A percentile compares a stretch with the other conserved stretches of the same genome.
Conservation (phyloP, 1,284 basidiomycete genomes). For the Boletellus deceptivus region DNA sequence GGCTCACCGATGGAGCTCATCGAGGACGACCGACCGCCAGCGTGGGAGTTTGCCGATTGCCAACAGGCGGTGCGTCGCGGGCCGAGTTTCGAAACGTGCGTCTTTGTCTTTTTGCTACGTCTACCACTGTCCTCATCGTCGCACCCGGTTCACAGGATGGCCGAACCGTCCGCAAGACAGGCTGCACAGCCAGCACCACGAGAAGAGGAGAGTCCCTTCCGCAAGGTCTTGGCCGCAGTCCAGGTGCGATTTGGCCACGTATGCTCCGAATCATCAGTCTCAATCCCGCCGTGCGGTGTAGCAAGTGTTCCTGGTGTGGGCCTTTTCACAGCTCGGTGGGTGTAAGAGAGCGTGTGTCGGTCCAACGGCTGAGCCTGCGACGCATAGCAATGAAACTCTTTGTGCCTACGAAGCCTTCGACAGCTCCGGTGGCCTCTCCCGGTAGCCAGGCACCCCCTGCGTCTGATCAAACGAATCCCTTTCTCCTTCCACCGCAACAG, state of each 20-base stretch:
- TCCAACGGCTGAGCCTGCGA: not conserved
- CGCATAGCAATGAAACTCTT: constrained; percentile 47
- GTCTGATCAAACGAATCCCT: constrained; percentile 37
- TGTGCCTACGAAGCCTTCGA: constrained; percentile 29
- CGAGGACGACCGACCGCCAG: constrained; percentile 12
- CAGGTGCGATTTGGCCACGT: constrained; percentile 23
- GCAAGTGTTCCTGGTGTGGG: constrained; percentile 68
- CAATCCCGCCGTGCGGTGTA: constrained; percentile 26
- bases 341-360: constrained; percentile 4
- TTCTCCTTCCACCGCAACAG: constrained; percentile 50
- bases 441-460: constrained; percentile 27
- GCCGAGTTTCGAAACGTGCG: not conserved
- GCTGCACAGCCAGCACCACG: constrained; percentile 13
- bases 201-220: constrained; percentile 20
- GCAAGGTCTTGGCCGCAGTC: constrained; percentile 22
- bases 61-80: not conserved
- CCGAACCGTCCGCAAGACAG: constrained; percentile 25
- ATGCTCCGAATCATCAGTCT: not conserved
- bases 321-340: constrained; percentile 61
- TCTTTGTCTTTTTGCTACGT: not conserved
- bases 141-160: constrained; percentile 15
- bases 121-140: constrained; percentile 4
- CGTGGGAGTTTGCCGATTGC: constrained; percentile 20
- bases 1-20: constrained; percentile 59
- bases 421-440: constrained; percentile 22